These are phyloP conservation scores for Colletotrichum cordylinicola DNA, from an alignment of 2,329 filamentous ascomycete species.

Conservation along the genomic window DNA sequence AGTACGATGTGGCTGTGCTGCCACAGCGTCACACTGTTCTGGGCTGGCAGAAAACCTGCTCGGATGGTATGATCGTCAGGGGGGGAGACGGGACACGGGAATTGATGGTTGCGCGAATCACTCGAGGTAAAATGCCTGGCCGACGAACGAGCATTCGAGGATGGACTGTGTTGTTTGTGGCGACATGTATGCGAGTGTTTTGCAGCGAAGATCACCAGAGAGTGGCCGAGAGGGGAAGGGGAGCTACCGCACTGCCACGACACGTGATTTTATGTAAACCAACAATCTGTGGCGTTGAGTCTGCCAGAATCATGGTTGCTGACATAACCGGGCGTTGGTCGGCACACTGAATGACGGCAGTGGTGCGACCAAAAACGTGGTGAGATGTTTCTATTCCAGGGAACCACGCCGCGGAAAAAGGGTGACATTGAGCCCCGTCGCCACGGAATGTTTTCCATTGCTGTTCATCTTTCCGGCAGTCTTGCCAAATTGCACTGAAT, in stretches of 20 bases:
- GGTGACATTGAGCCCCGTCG: neutral
- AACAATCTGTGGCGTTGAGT: neutral
- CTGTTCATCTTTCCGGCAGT: neutral
- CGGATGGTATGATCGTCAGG: neutral
- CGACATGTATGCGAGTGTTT: neutral
- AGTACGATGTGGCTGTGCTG: neutral
- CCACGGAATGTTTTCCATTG: neutral
- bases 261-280: neutral
- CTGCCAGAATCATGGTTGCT: neutral
- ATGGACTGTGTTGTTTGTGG: neutral
- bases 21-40: neutral
- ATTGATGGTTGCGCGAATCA: neutral
- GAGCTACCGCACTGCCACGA: neutral
- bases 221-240: neutral
- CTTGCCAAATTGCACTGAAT: neutral
- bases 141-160: neutral
- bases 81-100: neutral
- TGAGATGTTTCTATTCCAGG: neutral
- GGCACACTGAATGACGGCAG: neutral
- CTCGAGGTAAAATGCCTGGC: neutral
- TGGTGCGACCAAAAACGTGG: neutral
- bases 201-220: neutral
- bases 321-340: neutral
- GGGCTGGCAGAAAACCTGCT: neutral
- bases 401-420: neutral